Conservation (phyloP, 495 filamentous ascomycete genomes). For the Clohesyomyces aquaticus region DNA sequence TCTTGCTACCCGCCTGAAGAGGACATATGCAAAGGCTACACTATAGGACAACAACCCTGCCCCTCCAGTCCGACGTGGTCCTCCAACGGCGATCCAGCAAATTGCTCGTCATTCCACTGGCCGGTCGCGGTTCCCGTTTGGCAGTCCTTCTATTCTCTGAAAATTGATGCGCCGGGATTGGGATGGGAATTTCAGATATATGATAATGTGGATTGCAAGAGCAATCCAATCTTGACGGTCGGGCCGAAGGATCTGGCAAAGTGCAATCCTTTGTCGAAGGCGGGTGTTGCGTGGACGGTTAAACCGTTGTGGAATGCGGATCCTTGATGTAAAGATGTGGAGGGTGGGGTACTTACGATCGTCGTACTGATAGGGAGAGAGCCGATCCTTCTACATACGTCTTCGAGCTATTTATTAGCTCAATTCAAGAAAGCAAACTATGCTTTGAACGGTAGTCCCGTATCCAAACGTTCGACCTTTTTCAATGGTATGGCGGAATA, state of each 20-base stretch:
- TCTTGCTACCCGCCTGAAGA: background rate
- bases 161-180: background rate
- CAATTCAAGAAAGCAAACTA: too few species aligned
- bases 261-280: background rate
- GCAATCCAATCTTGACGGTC: background rate
- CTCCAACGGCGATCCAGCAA: background rate
- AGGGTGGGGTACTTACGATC: background rate
- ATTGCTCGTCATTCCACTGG: background rate
- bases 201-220: constrained; percentile 14
- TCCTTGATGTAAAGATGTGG: background rate
- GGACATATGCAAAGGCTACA: background rate
- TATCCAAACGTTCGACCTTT: too few species aligned
- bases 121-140: constrained; percentile 2
- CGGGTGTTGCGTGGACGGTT: background rate
- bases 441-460: too few species aligned
- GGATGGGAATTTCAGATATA: constrained; percentile 4
- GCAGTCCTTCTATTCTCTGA: background rate
- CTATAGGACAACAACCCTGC: background rate
- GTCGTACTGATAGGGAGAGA: too few species aligned
- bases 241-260: background rate
- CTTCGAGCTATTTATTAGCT: too few species aligned
- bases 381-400: too few species aligned
- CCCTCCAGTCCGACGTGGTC: background rate
- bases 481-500: too few species aligned
- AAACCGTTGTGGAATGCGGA: constrained; percentile 18